Evolutionary conservation across 495 filamentous ascomycete genomes (phyloP), one percentile per base, ranked within the genome.

Genomic region (Platismatia glauca): DNA sequence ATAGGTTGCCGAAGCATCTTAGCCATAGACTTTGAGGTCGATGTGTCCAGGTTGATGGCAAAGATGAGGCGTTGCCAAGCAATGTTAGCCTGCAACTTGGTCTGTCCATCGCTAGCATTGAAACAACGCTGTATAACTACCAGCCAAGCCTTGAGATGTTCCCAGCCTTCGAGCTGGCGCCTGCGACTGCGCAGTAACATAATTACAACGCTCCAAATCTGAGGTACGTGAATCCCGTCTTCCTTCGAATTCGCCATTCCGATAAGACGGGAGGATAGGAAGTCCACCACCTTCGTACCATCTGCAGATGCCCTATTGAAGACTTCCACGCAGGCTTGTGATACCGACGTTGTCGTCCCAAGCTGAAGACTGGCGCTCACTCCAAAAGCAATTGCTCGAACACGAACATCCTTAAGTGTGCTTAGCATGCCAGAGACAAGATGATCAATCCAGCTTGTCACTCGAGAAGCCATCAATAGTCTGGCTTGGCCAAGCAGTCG

Each of bases 51-150:
- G 55, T 82, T 79, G 52, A 88, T 75, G 20, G 83, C 82, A 67
- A 85, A 94, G 53, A 95, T 81, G 44, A 97, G 81, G 46, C 87
- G 84, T 67, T 86, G 89, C 90, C 92, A 97, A 9, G 90, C 90
- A 31, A 84, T 71, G 63, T 90, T 88, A 29, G 92, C 90, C 63
- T 91, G 85, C 7, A 82, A 74, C 66, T 87, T 92, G 57, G 88
- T 87, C 2, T 80, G 75, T 1, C 79, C 72, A 62, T 95, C 89
- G 58, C 80, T 83, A 70, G 84, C 88, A 66, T 95, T 95, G 76
- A 96, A 90, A 68, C 91, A 95, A 57, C 76, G 78, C 66, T 95
- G 85, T 44, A 96, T 84, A 20, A 96, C 79, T 9, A 78, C 73
- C 3, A 96, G 75, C 87, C 89, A 97, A 7, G 78, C 77, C 24